Percentiles rank a stretch among this genome's conserved stretches.
These are phyloP conservation scores for Heliosperma pusillum DNA, from an alignment of 148 eudicot genomes.

Conservation along the genomic window DNA sequence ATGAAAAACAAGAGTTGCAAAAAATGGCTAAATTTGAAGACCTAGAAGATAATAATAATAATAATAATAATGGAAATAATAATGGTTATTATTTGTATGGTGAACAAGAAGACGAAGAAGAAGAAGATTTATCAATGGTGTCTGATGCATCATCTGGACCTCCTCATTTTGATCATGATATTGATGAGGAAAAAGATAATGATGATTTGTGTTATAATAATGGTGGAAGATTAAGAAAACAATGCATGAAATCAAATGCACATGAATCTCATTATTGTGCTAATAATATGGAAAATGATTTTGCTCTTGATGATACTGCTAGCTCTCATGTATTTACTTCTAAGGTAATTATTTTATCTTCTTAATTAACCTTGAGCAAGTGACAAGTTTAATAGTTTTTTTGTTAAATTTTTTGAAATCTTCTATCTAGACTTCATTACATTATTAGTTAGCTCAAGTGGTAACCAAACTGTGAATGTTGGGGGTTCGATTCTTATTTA, in stretches of 20 bases:
- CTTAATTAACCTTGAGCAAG: too few relatives aligned
- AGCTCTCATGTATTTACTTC: conserved; percentile 28
- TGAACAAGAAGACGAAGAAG: not conserved
- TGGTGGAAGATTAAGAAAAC: not conserved
- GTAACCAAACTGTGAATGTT: too few relatives aligned
- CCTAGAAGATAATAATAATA: not conserved
- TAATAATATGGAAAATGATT: not conserved
- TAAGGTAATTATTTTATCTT: conserved; percentile 9
- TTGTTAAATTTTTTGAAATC: too few relatives aligned
- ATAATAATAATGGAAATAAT: not conserved
- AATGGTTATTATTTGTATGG: not conserved
- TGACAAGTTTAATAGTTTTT: too few relatives aligned
- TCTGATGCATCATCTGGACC: conserved; percentile 38
- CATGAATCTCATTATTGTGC: not conserved
- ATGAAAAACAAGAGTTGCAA: conserved; percentile 1
- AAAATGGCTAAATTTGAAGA: not conserved
- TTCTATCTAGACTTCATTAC: too few relatives aligned
- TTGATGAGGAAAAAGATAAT: not conserved
- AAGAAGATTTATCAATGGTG: conserved; percentile 34
- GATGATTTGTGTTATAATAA: not conserved
- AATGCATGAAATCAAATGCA: conserved; percentile 7
- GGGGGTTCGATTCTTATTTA: too few relatives aligned
- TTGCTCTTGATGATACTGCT: conserved; percentile 33
- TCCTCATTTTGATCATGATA: conserved; percentile 28
- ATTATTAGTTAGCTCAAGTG: too few relatives aligned